phyloP scores from a whole-genome alignment of 495 filamentous ascomycete genomes.

The Ramalina peruviana region DNA sequence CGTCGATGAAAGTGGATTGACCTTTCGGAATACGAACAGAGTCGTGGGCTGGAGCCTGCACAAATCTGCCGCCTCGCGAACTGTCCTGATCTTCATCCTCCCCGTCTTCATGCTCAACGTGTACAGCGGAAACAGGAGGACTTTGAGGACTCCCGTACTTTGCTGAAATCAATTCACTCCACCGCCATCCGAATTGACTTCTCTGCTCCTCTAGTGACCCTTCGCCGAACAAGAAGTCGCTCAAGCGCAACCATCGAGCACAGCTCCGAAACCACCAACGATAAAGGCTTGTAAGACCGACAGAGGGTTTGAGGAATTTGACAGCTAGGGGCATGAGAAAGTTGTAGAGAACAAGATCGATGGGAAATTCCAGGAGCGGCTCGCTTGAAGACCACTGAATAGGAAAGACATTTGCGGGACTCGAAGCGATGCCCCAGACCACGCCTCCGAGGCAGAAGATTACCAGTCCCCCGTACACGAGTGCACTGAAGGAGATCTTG shows the following conservation, averaged over 20 bases:
- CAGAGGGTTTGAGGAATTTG: conserved; percentile 67
- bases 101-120: background rate
- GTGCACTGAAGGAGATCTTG: conserved; percentile 89
- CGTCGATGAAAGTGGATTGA: conserved; percentile 62
- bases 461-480: conserved; percentile 90
- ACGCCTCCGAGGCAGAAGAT: conserved; percentile 89
- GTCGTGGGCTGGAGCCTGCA: conserved; percentile 81
- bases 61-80: conserved; percentile 63
- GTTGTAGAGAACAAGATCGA: conserved; percentile 92
- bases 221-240: conserved; percentile 86
- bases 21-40: conserved; percentile 88
- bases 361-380: conserved; percentile 84
- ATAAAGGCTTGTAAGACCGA: conserved; percentile 71
- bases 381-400: conserved; percentile 86
- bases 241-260: conserved; percentile 64
- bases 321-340: conserved; percentile 81
- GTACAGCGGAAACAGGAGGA: conserved; percentile 12
- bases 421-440: conserved; percentile 72
- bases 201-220: conserved; percentile 73
- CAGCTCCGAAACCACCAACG: conserved; percentile 93
- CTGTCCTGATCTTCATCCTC: conserved; percentile 33
- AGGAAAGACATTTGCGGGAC: conserved; percentile 58
- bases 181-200: conserved; percentile 38
- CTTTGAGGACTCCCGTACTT: conserved; percentile 36
- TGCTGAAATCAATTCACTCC: conserved; percentile 34